phyloP scores from a whole-genome alignment of 2,329 filamentous ascomycete species.

The Paracoccidioides lutzii region DNA sequence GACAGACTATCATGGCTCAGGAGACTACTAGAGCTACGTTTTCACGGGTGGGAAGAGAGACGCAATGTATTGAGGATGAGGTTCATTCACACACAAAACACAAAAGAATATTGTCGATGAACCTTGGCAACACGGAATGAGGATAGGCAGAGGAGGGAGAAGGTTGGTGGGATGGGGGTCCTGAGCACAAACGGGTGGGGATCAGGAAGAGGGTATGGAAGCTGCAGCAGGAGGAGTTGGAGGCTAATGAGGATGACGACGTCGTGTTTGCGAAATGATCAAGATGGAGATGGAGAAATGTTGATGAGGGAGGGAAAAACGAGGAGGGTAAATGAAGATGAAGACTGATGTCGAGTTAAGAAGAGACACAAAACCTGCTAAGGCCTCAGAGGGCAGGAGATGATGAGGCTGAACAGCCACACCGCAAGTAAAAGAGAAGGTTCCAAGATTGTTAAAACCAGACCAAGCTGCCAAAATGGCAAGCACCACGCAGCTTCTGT shows the following conservation, averaged over 20 bases:
- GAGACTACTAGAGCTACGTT: neutral
- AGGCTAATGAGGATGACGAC: neutral
- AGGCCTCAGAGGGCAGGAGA: too few species aligned
- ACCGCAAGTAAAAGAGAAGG: too few species aligned
- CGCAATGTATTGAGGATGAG: neutral
- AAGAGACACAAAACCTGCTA: neutral
- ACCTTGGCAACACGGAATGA: neutral
- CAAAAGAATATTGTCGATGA: neutral
- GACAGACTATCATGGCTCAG: conserved; percentile 4
- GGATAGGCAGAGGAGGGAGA: neutral
- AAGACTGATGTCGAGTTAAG: too few species aligned
- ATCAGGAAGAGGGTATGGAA: neutral
- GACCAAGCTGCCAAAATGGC: neutral
- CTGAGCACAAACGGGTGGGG: neutral
- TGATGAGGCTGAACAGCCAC: neutral
- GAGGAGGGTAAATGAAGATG: neutral
- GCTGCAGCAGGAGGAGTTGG: neutral
- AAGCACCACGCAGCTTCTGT: too few species aligned
- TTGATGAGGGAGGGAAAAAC: too few species aligned
- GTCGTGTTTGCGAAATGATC: neutral
- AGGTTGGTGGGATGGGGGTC: neutral
- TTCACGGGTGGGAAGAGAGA: neutral
- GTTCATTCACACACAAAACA: neutral
- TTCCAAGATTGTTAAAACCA: too few species aligned
- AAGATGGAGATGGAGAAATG: neutral